Conservation (phyloP, 2,329 filamentous ascomycete genomes). For the Gaeumannomyces sp. region DNA sequence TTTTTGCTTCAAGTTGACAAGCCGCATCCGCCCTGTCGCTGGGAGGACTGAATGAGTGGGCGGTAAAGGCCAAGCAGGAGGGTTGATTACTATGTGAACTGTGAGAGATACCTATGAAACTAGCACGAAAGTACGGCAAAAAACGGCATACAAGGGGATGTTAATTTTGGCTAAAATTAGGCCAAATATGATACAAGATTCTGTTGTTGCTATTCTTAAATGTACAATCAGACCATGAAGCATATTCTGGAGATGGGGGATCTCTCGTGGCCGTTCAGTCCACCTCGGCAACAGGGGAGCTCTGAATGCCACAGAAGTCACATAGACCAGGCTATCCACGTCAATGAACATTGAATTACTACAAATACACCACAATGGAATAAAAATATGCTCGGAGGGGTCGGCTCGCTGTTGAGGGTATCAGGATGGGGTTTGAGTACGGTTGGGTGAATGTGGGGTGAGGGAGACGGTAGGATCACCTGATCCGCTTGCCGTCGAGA, state of each 20-base stretch:
- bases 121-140: no score
- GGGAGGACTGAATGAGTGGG: no score
- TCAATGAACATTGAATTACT: not conserved
- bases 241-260: not conserved
- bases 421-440: not conserved
- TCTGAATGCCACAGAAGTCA: not conserved
- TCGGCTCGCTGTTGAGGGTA: not conserved
- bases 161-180: no score
- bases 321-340: not conserved
- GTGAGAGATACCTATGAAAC: no score
- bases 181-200: not conserved
- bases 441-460: not conserved
- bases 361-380: not conserved
- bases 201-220: not conserved
- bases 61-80: no score
- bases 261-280: not conserved
- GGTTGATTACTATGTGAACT: no score
- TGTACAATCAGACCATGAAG: not conserved
- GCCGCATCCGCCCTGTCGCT: no score
- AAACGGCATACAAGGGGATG: no score
- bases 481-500: conserved; percentile 48
- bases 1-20: no score
- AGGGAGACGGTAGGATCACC: conserved; percentile 9
- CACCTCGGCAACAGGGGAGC: no score
- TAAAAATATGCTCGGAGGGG: not conserved